Conservation (phyloP, 106 monocot species). For the Acanthochlamys bracteata region DNA sequence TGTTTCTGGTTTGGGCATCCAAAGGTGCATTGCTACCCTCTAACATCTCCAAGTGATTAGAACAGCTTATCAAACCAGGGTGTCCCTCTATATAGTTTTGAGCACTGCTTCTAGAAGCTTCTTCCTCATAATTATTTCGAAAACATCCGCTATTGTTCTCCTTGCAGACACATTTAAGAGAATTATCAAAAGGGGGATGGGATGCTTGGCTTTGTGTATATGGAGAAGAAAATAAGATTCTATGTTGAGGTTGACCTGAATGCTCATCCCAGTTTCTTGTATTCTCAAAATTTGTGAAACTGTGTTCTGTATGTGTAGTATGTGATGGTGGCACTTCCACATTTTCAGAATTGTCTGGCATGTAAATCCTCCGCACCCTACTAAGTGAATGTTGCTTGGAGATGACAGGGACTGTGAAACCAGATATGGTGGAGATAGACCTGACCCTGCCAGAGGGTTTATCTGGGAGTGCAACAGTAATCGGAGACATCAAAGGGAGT, state of each 20-base stretch:
- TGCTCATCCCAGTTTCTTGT: constrained; percentile 4
- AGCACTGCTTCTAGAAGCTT: constrained; percentile 9
- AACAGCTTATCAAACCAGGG: neutral
- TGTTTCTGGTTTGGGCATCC: neutral
- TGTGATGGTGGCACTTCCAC: constrained; percentile 7
- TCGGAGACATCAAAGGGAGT: constrained; percentile 50
- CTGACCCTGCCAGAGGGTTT: constrained; percentile 34
- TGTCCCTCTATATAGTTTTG: neutral
- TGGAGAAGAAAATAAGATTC: constrained; percentile 4
- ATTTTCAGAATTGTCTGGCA: neutral
- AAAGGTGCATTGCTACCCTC: neutral
- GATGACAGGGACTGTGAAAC: constrained; percentile 17
- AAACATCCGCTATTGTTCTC: constrained; percentile 24
- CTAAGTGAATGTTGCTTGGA: constrained; percentile 10
- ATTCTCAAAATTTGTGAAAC: constrained; percentile 3
- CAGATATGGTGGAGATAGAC: constrained; percentile 51
- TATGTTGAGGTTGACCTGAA: constrained; percentile 1
- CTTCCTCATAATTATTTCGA: constrained; percentile 17
- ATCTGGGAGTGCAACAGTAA: constrained; percentile 60
- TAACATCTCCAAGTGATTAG: constrained; percentile 5
- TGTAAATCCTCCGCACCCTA: constrained; percentile 5
- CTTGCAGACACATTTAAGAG: neutral
- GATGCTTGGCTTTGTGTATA: neutral
- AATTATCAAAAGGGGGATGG: neutral
- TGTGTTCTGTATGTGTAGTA: neutral